phyloP scores from a whole-genome alignment of 2,329 filamentous ascomycete genomes.

The Trichoderma hamatum region DNA sequence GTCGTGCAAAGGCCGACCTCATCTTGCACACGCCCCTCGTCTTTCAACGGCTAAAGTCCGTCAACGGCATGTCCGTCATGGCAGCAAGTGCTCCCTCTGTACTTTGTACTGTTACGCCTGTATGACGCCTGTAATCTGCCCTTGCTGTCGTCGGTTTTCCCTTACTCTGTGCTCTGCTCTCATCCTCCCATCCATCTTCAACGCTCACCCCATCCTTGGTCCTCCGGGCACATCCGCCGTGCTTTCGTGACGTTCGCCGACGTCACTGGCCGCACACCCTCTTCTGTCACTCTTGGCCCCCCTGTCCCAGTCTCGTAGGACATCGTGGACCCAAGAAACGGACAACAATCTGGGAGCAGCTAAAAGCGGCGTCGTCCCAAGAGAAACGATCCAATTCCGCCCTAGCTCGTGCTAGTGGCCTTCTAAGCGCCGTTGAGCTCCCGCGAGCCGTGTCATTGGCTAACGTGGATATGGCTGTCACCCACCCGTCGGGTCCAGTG shows the following conservation, averaged over 20 bases:
- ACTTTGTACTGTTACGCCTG: not conserved
- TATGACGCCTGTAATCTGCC: not conserved
- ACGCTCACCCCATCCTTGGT: slow-evolving; percentile 9
- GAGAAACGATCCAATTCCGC: slow-evolving; percentile 31
- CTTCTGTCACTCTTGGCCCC: slow-evolving; percentile 2
- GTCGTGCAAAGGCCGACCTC: slow-evolving; percentile 4
- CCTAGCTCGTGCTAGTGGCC: slow-evolving; percentile 34
- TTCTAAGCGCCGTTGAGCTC: slow-evolving; percentile 41
- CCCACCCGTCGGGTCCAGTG: slow-evolving; percentile 34
- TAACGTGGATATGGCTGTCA: slow-evolving; percentile 36
- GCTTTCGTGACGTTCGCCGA: slow-evolving; percentile 23
- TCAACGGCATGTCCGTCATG: slow-evolving; percentile 11
- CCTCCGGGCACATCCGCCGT: slow-evolving; percentile 19
- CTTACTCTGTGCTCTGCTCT: not conserved
- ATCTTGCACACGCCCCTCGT: slow-evolving; percentile 18
- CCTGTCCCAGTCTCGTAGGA: slow-evolving; percentile 20
- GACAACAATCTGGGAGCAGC: not conserved
- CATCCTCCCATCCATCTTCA: slow-evolving; percentile 14
- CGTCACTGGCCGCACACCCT: slow-evolving; percentile 27
- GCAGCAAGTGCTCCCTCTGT: not conserved
- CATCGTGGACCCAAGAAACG: not conserved
- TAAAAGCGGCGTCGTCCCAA: slow-evolving; percentile 25
- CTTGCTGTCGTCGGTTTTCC: not conserved
- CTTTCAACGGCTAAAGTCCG: not conserved
- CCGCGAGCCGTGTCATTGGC: slow-evolving; percentile 36